Conservation (phyloP, 768 basidiomycete genomes). For the Boletellus ananiceps region DNA sequence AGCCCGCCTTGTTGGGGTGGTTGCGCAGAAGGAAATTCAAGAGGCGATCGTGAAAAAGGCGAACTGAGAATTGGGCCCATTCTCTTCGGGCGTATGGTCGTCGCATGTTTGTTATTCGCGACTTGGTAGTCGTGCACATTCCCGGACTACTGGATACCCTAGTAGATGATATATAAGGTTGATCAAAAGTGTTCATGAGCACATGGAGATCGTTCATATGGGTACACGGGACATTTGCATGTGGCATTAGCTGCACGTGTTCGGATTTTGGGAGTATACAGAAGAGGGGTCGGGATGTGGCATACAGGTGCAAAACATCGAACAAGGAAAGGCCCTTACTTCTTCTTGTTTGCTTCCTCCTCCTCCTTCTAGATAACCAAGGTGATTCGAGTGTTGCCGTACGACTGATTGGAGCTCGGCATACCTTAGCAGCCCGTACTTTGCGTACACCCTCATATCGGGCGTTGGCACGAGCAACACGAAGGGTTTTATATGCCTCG, state of each 20-base stretch:
- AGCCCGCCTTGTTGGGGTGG: constrained; percentile 72
- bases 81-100: neutral
- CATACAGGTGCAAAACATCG: constrained; percentile 13
- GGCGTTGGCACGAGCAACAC: constrained; percentile 73
- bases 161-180: neutral
- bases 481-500: constrained; percentile 86
- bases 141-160: constrained; percentile 15
- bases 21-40: constrained; percentile 70
- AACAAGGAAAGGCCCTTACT: constrained; percentile 43
- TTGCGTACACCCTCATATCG: constrained; percentile 88
- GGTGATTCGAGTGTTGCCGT: constrained; percentile 14
- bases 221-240: constrained; percentile 34
- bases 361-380: constrained; percentile 64
- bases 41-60: constrained; percentile 54
- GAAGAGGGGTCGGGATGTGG: constrained; percentile 17
- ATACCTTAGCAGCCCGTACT: constrained; percentile 77
- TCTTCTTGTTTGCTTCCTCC: constrained; percentile 90
- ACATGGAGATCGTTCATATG: constrained; percentile 16
- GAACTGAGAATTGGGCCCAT: constrained; percentile 1
- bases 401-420: constrained; percentile 24
- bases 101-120: neutral
- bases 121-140: neutral
- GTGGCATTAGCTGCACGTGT: constrained; percentile 23
- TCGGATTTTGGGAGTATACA: constrained; percentile 38
- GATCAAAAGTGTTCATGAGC: neutral